These are phyloP conservation scores for Dissophora ornata DNA, from an alignment of 192 early-diverging fungal genomes.

Conservation along the genomic window DNA sequence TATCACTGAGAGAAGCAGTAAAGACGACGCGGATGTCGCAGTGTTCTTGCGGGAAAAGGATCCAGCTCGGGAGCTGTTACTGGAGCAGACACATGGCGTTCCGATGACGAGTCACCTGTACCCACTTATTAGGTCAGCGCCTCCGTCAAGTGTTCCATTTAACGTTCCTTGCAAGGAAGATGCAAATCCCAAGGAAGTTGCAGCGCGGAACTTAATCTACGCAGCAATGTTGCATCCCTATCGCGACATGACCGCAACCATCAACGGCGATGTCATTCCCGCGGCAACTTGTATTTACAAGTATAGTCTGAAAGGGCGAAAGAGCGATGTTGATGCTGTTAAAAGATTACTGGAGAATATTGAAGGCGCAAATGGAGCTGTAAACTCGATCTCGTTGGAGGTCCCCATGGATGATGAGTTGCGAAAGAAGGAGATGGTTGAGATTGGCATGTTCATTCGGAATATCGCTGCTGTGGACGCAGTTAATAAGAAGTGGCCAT, in stretches of 20 bases:
- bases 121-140: conserved; percentile 11
- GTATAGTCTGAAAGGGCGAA: conserved; percentile 65
- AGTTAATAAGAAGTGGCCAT: conserved; percentile 60
- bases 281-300: conserved; percentile 59
- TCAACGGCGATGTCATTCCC: conserved; percentile 56
- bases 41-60: conserved; percentile 10
- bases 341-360: conserved; percentile 33
- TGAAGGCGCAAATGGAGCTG: background rate
- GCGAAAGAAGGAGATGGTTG: background rate
- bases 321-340: conserved; percentile 29
- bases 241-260: conserved; percentile 37
- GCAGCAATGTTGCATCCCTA: conserved; percentile 68
- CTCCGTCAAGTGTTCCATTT: conserved; percentile 17
- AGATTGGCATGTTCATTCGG: conserved; percentile 67
- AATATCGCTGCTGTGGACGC: conserved; percentile 57
- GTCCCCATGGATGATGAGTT: background rate
- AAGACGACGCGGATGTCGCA: conserved; percentile 33
- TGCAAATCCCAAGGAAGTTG: conserved; percentile 5
- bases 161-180: conserved; percentile 17
- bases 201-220: conserved; percentile 58
- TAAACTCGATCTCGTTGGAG: background rate
- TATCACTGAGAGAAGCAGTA: background rate
- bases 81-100: background rate
- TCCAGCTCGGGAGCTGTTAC: conserved; percentile 9
- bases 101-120: conserved; percentile 14